Percentiles rank a stretch among this genome's conserved stretches.
Conservation (phyloP, 2,329 filamentous ascomycete species). For the Fusarium nurragi region DNA sequence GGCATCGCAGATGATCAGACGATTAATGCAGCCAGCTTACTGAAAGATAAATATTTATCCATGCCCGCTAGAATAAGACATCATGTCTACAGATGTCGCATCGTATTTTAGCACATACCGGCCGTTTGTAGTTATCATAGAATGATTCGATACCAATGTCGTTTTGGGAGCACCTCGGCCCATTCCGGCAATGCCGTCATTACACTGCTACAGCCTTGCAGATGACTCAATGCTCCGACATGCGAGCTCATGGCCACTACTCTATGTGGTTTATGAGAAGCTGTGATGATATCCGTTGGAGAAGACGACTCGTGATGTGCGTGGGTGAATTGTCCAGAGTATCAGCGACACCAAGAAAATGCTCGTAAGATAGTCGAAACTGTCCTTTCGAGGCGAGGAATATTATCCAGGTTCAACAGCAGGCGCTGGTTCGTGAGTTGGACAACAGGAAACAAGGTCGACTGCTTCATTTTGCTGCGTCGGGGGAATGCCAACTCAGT, state of each 20-base stretch:
- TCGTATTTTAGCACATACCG: neutral
- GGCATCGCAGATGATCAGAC: neutral
- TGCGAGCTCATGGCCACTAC: neutral
- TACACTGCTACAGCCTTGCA: neutral
- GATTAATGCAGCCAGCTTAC: neutral
- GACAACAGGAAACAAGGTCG: neutral
- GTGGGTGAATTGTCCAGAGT: neutral
- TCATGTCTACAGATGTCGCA: neutral
- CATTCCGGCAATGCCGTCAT: conserved; percentile 27
- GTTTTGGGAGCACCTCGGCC: neutral
- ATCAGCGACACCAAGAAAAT: too few species aligned
- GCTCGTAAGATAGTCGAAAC: neutral
- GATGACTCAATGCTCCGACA: neutral
- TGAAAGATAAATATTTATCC: neutral
- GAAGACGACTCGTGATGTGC: neutral
- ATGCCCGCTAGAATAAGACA: too few species aligned
- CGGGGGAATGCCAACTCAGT: conserved; percentile 49
- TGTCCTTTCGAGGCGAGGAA: neutral
- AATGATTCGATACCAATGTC: neutral
- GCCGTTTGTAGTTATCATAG: neutral
- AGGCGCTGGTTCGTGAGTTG: neutral
- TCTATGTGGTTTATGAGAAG: too few species aligned
- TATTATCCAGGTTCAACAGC: neutral
- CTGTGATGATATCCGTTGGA: neutral
- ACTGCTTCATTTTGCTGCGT: conserved; percentile 38